Evolutionary conservation across 2,329 filamentous ascomycete genomes (phyloP), one percentile per base, ranked within the genome.

Genomic region (Nemania sp.): DNA sequence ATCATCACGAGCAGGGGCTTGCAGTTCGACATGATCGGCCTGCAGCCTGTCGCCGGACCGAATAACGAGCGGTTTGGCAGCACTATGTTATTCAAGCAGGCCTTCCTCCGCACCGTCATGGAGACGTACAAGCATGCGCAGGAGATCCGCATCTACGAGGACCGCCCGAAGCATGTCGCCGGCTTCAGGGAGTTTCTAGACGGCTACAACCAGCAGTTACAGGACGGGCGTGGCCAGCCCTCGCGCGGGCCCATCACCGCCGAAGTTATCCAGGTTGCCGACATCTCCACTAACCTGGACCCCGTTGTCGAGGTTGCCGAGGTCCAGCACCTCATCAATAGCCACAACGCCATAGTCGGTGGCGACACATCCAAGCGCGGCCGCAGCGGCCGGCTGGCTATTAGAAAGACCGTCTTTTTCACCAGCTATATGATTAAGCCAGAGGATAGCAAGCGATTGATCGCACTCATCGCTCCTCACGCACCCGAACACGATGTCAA

Each of bases 61-160:
- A 84, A 83, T 53, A 89, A 88, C 62, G 86, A 96, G 72, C 81
- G 80, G 17, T 95, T 97, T 68, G 70, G 76, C 46, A 90, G 80
- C 66, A 99, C 94, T 3, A 94, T 97, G 86, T 76, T 83, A 22
- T 99, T 96, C 80, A 99, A 99, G 76, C 89, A 96, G 68, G 78
- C 84, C 33, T 90, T 97, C 64, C 81, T 99, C 23, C 81, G 84
- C 59, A 82, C 88, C 20, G 75, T 97, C 49, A 83, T 97, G 74
- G 86, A 91, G 72, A 97, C 93, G 23, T 97, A 97, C 73, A 83
- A 80, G 57, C 72, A 84, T 36, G 91, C 93, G 3, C 82, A 87
- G n/a, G 91, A 96, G 65, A 87, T 97, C 49, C 84, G 87, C 72
- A 79, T 88, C 42, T 89, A 88, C 68, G 86, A 89, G 65, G 86